Percentiles rank a stretch among this genome's conserved stretches.
Evolutionary conservation across 257 asterid species (phyloP).

Genomic region (Solanum chmielewskii): DNA sequence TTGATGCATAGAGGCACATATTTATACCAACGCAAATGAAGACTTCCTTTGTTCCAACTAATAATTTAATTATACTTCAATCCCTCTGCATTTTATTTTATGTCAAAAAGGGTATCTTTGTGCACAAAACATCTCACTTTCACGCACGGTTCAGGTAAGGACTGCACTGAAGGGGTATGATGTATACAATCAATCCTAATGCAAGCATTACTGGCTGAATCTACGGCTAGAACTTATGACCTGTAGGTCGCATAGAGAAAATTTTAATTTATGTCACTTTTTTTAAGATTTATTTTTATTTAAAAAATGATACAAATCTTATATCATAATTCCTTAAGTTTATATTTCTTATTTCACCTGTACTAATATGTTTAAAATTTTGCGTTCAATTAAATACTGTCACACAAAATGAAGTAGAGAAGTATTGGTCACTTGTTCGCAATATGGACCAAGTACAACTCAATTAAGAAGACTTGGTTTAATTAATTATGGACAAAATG

Average conservation of each 20-base stretch:
- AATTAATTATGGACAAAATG: background rate
- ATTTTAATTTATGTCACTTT: background rate
- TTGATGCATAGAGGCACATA: background rate
- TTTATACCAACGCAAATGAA: background rate
- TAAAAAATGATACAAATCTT: background rate
- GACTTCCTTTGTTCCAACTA: background rate
- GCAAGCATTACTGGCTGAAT: background rate
- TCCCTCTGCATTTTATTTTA: background rate
- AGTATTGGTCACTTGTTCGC: background rate
- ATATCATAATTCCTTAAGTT: background rate
- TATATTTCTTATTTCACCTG: background rate
- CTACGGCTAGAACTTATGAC: background rate
- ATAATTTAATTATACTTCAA: background rate
- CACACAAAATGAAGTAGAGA: background rate
- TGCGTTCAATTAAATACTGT: background rate
- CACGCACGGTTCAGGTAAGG: background rate
- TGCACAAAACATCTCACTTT: background rate
- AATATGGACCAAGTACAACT: background rate
- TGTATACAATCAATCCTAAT: background rate
- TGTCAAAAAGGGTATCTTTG: background rate
- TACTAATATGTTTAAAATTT: background rate
- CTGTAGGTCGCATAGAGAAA: background rate
- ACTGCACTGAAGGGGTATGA: background rate
- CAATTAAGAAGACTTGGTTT: constrained; percentile 3
- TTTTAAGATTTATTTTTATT: background rate